Evolutionary conservation across 2,329 filamentous ascomycete species (phyloP).

Genomic region (Metarhizium humberi): DNA sequence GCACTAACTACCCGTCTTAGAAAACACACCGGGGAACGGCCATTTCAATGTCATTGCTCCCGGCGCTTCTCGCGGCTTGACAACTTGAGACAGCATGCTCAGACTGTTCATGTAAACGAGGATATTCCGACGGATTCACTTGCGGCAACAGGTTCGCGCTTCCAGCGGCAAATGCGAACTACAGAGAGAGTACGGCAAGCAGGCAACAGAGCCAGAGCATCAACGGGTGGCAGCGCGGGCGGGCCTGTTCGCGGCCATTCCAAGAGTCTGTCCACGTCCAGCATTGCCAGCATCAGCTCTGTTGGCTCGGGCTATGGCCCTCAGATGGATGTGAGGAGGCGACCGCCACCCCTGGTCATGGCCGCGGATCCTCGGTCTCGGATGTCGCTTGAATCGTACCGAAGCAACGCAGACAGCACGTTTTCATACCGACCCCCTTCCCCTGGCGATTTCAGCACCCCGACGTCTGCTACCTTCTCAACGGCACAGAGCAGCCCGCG

Average conservation of each 20-base stretch:
- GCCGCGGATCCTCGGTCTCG: slow-evolving; percentile 60
- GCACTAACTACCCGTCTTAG: slow-evolving; percentile 31
- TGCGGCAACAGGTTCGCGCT: slow-evolving; percentile 83
- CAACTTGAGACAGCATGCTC: slow-evolving; percentile 91
- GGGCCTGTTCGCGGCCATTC: slow-evolving; percentile 70
- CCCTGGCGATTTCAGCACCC: slow-evolving; percentile 69
- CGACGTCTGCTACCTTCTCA: slow-evolving; percentile 75
- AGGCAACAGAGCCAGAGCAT: slow-evolving; percentile 62
- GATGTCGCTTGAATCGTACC: slow-evolving; percentile 59
- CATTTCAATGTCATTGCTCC: slow-evolving; percentile 93
- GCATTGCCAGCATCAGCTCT: slow-evolving; percentile 67
- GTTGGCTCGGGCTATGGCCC: slow-evolving; percentile 55
- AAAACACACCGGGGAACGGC: slow-evolving; percentile 95
- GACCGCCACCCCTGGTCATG: slow-evolving; percentile 78
- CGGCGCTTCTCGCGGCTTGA: slow-evolving; percentile 88
- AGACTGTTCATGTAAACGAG: slow-evolving; percentile 95
- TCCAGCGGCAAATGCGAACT: slow-evolving; percentile 80
- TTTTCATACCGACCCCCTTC: slow-evolving; percentile 57
- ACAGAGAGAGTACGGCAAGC: slow-evolving; percentile 70
- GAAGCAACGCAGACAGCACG: slow-evolving; percentile 52
- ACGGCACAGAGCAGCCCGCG: slow-evolving; percentile 67
- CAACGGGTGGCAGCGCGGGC: slow-evolving; percentile 65
- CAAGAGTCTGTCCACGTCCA: slow-evolving; percentile 79
- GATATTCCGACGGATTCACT: slow-evolving; percentile 91
- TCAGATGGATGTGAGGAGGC: slow-evolving; percentile 57